Percentiles rank a stretch among this genome's conserved stretches.
phyloP scores from a whole-genome alignment of 306 rosid species.

The Malus domestica region DNA sequence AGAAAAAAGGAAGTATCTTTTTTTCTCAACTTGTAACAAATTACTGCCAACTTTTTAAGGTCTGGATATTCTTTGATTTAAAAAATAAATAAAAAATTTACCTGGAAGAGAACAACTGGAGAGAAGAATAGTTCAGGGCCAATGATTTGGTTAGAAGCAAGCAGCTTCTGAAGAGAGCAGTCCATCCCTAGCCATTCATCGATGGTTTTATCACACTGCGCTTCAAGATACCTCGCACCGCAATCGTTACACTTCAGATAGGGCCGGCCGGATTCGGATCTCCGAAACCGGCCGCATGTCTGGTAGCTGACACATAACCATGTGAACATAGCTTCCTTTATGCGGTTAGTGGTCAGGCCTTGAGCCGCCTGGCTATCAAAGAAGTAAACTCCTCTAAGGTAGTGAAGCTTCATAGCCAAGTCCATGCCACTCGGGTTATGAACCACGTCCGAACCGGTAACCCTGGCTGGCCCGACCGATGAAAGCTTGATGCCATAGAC shows the following conservation, averaged over 20 bases:
- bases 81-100: neutral
- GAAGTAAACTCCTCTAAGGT: constrained; percentile 52
- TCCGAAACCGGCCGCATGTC: constrained; percentile 55
- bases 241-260: constrained; percentile 79
- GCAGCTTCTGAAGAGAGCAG: constrained; percentile 33
- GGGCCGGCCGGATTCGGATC: constrained; percentile 56
- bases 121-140: constrained; percentile 80
- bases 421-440: constrained; percentile 40
- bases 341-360: constrained; percentile 21
- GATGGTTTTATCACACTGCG: constrained; percentile 43
- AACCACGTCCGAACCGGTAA: constrained; percentile 25
- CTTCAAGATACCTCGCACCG: constrained; percentile 68
- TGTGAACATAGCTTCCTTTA: constrained; percentile 40
- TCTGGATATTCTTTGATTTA: neutral
- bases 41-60: neutral
- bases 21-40: neutral
- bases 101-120: constrained; percentile 64
- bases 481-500: constrained; percentile 42
- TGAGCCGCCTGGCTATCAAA: constrained; percentile 26
- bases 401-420: constrained; percentile 85
- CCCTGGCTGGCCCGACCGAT: constrained; percentile 55
- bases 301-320: constrained; percentile 29
- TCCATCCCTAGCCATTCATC: constrained; percentile 49
- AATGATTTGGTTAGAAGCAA: constrained; percentile 53
- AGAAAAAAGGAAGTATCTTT: too few species aligned